Percentiles rank a stretch among this genome's conserved stretches.
These are phyloP conservation scores for Lentinula sp. DNA, from an alignment of 768 basidiomycete species.

Conservation along the genomic window DNA sequence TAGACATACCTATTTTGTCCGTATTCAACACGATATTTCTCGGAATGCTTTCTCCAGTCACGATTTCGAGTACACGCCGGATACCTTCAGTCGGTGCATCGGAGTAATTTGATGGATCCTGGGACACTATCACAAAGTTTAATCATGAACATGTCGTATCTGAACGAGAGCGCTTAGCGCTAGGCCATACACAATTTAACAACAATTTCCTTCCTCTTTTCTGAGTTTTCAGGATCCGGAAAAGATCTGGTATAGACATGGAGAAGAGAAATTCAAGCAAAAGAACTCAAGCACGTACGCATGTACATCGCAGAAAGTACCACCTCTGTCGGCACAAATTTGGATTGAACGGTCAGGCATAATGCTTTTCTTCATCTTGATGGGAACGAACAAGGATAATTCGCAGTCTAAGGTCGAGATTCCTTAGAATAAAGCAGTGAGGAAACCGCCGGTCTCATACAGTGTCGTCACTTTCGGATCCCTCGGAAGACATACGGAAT, in stretches of 20 bases:
- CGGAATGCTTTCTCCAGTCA: constrained; percentile 62
- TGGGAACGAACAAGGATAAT: neutral
- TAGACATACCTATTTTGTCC: constrained; percentile 66
- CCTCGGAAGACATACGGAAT: constrained; percentile 6
- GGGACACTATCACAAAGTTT: constrained; percentile 54
- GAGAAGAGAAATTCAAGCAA: neutral
- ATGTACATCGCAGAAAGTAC: constrained; percentile 89
- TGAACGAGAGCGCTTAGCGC: too few relatives aligned
- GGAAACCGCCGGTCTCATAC: too few relatives aligned
- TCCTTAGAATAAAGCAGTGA: too few relatives aligned
- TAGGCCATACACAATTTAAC: constrained; percentile 71
- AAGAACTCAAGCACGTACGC: constrained; percentile 41
- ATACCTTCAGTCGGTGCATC: constrained; percentile 97
- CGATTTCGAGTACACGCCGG: constrained; percentile 74
- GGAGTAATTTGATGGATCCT: constrained; percentile 80
- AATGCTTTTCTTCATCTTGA: constrained; percentile 16
- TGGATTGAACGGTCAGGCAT: constrained; percentile 74
- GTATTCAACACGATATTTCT: constrained; percentile 65
- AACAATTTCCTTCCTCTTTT: constrained; percentile 71
- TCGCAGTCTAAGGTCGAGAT: neutral
- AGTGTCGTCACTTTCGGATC: neutral
- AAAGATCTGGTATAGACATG: constrained; percentile 46
- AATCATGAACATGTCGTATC: neutral
- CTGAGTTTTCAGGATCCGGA: constrained; percentile 58
- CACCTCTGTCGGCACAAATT: constrained; percentile 86